These are phyloP conservation scores for Brettanomyces nanus DNA, from an alignment of 805 yeast genomes.

Conservation along the genomic window DNA sequence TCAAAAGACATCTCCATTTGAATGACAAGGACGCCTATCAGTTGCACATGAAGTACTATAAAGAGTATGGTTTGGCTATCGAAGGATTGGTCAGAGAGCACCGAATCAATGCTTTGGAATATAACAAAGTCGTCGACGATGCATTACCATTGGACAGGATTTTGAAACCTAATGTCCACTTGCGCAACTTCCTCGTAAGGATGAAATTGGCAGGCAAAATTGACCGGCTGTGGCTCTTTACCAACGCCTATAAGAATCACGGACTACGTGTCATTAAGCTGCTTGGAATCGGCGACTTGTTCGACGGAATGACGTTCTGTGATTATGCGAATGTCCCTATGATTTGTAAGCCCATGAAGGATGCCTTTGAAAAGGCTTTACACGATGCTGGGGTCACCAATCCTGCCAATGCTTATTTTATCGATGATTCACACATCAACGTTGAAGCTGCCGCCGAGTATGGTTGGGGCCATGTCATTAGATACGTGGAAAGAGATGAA, in stretches of 20 bases:
- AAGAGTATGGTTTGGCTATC: constrained; percentile 83
- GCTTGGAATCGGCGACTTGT: constrained; percentile 83
- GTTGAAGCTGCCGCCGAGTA: constrained; percentile 62
- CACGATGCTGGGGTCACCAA: constrained; percentile 49
- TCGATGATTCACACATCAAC: constrained; percentile 82
- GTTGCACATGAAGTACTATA: constrained; percentile 70
- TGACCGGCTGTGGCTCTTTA: constrained; percentile 80
- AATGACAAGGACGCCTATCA: constrained; percentile 65
- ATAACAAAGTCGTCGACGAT: constrained; percentile 85
- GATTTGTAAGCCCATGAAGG: constrained; percentile 82
- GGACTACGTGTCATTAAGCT: constrained; percentile 73
- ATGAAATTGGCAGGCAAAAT: constrained; percentile 41
- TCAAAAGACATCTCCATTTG: constrained; percentile 54
- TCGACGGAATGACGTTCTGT: constrained; percentile 91
- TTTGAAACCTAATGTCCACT: constrained; percentile 50
- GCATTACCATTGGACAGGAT: constrained; percentile 78
- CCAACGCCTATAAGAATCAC: constrained; percentile 91
- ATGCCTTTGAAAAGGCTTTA: constrained; percentile 59
- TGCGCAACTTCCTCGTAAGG: constrained; percentile 43
- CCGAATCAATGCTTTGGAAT: constrained; percentile 79
- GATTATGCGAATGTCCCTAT: constrained; percentile 68
- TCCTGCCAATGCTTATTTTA: constrained; percentile 52
- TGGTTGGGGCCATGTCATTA: constrained; percentile 68
- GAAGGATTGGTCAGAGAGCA: constrained; percentile 74
- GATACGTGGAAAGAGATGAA: constrained; percentile 62